Evolutionary conservation across 495 filamentous ascomycete species (phyloP).

Genomic region (Saxophila tyrrhenica): DNA sequence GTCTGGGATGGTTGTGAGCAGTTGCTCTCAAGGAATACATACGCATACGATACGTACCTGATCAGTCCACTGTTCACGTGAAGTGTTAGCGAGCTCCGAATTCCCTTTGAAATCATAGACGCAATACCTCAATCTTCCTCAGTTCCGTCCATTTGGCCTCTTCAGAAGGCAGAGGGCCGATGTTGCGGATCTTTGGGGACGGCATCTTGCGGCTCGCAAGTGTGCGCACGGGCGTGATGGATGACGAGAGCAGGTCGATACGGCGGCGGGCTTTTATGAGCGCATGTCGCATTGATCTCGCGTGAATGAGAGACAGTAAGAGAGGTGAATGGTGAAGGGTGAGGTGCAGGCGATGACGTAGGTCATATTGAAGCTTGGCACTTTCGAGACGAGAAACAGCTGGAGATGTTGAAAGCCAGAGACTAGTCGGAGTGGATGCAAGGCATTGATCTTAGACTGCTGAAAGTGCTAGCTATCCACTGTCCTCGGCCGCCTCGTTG

Average conservation of each 20-base stretch:
- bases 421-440: too few relatives aligned
- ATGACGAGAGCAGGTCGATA: background rate
- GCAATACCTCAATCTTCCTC: constrained; percentile 32
- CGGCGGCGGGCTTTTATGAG: background rate
- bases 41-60: constrained; percentile 22
- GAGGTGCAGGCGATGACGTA: background rate
- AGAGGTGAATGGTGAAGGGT: background rate
- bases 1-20: constrained; percentile 1
- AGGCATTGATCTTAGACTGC: too few relatives aligned
- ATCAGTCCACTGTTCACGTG: constrained; percentile 33
- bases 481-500: too few relatives aligned
- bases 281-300: background rate
- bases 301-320: background rate
- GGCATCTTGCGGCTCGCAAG: constrained; percentile 9
- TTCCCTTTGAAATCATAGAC: too few relatives aligned
- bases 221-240: background rate
- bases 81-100: too few relatives aligned
- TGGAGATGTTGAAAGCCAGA: too few relatives aligned
- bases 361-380: background rate
- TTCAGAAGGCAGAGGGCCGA: constrained; percentile 33
- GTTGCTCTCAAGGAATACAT: background rate
- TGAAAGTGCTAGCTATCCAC: too few relatives aligned
- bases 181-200: constrained; percentile 36
- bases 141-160: constrained; percentile 44
- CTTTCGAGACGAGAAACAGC: too few relatives aligned